Base-by-base conservation (phyloP, 257 asterid genomes). In the Parsonsia alboflavescens region DNA sequence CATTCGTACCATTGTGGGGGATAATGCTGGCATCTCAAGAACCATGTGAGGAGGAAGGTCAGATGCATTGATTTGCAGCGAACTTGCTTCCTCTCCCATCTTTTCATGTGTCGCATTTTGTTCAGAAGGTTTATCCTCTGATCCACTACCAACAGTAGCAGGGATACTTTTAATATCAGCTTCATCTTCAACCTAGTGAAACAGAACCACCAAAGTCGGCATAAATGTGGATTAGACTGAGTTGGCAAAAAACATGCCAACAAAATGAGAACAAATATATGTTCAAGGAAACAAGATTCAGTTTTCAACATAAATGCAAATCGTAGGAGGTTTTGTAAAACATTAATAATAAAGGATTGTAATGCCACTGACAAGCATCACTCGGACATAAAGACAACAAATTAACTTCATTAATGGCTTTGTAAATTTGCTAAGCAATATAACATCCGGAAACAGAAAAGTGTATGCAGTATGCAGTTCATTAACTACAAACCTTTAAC, bases 21-120 rank as follows among this genome's bases (percentile, higher is more conserved):
- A 95, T 70, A 95, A 82, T 49, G 98, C 98, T 74, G 99, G 99
- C 99, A 95, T 95, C 62, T 77, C 88, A 80, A 95, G 89, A 82
- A 95, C 90, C 82, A 89, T 70, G 78, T 95, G 98, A 78, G 98
- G 92, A 80, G 99, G 99, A 86, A 95, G 96, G 78, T 91, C 90
- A 57, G 95, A 84, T 69, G 90, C 70, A 79, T 80, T 81, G 72
- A 86, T 78, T 73, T 84, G 86, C 73, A 52, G 82, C 80, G 99
- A 81, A 85, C 85, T 86, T 3, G 85, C 77, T 87, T 85, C 85
- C 74, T 82, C 85, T 71, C 17, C 78, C 56, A 73, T 73, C 75
- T 80, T 92, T 81, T 72, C 90, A 57, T 73, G 74, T 45, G 82
- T 63, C 58, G 36, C 76, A 54, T 77, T 80, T 85, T 78, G 85